A percentile compares a stretch with the other conserved stretches of the same genome.
Conservation (phyloP, 2,329 filamentous ascomycete genomes). For the Penicillium sp. region DNA sequence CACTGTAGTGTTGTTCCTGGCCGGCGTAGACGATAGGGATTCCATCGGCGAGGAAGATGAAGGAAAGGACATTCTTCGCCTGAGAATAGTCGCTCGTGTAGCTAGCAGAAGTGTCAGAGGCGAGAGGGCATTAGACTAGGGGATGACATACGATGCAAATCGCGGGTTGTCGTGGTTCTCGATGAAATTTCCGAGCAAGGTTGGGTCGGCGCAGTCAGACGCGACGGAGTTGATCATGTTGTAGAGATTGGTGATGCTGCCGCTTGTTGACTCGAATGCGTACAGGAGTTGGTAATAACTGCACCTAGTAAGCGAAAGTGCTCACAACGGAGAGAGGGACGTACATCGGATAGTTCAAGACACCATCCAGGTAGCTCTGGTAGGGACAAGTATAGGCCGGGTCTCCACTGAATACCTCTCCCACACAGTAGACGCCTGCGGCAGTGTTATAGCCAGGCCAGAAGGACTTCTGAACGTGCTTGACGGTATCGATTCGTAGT, state of each 20-base stretch:
- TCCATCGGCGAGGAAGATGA: conserved; percentile 60
- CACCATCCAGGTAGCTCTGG: conserved; percentile 49
- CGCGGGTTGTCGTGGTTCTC: conserved; percentile 66
- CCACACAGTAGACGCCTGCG: conserved; percentile 51
- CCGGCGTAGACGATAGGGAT: conserved; percentile 69
- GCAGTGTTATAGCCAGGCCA: conserved; percentile 46
- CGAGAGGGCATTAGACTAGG: too few relatives aligned
- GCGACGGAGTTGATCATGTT: conserved; percentile 39
- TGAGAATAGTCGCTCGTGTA: conserved; percentile 44
- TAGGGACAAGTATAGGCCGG: conserved; percentile 46
- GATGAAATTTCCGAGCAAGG: conserved; percentile 56
- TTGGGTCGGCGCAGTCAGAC: conserved; percentile 46
- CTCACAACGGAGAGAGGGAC: conserved; percentile 22
- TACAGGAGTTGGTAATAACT: conserved; percentile 42
- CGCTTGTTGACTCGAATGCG: conserved; percentile 37
- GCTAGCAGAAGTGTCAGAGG: conserved; percentile 1
- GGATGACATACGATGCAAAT: conserved; percentile 45
- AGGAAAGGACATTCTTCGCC: conserved; percentile 64
- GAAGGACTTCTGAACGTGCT: conserved; percentile 52
- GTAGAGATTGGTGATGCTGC: conserved; percentile 39
- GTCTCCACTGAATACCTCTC: conserved; percentile 50
- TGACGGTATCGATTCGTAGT: conserved; percentile 55
- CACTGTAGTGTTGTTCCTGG: conserved; percentile 65
- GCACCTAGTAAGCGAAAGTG: conserved; percentile 52
- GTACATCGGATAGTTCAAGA: conserved; percentile 52